phyloP scores from a whole-genome alignment of 2,329 filamentous ascomycete species.

The Sphaerulina musiva region DNA sequence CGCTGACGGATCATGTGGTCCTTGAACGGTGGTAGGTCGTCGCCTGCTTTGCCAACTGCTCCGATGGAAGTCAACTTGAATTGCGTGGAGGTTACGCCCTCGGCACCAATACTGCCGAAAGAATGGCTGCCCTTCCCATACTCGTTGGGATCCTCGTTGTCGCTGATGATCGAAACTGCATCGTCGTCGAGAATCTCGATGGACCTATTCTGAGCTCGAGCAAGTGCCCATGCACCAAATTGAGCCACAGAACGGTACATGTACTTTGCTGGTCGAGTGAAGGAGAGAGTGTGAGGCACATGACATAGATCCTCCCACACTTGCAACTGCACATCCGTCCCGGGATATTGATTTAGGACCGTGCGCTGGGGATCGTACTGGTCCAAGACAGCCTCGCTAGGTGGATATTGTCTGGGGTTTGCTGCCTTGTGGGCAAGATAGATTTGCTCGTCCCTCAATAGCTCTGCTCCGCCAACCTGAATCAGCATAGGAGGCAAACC shows the following conservation, averaged over 20 bases:
- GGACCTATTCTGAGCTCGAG: conserved; percentile 68
- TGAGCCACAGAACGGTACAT: conserved; percentile 92
- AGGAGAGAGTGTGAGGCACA: conserved; percentile 85
- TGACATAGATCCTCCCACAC: conserved; percentile 96
- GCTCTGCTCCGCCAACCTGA: conserved; percentile 79
- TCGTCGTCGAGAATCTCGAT: conserved; percentile 81
- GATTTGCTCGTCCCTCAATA: conserved; percentile 88
- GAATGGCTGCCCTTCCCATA: conserved; percentile 15
- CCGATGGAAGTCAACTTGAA: conserved; percentile 20
- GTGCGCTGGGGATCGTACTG: conserved; percentile 52
- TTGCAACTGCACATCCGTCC: conserved; percentile 88
- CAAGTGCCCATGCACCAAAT: conserved; percentile 86
- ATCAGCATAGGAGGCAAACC: conserved; percentile 83
- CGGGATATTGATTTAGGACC: conserved; percentile 59
- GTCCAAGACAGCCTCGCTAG: conserved; percentile 57
- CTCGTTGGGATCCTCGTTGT: conserved; percentile 34
- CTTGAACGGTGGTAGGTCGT: conserved; percentile 70
- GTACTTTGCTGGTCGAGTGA: conserved; percentile 89
- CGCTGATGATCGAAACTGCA: conserved; percentile 67
- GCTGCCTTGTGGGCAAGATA: conserved; percentile 93
- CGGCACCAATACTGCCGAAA: conserved; percentile 18
- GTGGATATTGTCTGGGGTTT: conserved; percentile 69
- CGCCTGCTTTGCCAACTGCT: conserved; percentile 77
- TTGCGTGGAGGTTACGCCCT: conserved; percentile 24
- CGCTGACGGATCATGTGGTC: conserved; percentile 89